Evolutionary conservation across 2,329 filamentous ascomycete species (phyloP), one percentile per base, ranked within the genome.

Genomic region (Aureobasidium uvarum): DNA sequence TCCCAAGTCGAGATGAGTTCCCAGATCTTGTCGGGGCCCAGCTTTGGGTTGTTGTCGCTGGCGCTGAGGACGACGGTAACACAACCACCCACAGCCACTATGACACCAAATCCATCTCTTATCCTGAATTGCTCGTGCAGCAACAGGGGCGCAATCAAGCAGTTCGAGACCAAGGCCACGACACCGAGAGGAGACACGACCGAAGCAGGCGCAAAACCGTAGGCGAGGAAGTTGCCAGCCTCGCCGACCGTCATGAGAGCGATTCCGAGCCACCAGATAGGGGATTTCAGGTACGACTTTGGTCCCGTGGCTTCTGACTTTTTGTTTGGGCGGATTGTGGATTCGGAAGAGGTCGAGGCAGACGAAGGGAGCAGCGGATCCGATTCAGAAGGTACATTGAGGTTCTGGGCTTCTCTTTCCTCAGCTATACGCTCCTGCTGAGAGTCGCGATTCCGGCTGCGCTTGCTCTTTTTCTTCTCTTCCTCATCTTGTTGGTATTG

Each of bases 121-220:
- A 83, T 83, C 39, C 95, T 88, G 73, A 99, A 97, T 59, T 83
- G 84, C 78, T 99, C 95, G 74, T 96, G 93, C 70, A 99, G 88
- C 82, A 99, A 88, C 68, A 95, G 87, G 0, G 95, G 95, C 2
- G 95, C 95, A 74, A 99, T 96, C 67, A 99, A 86, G 77, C 95
- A 99, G 78, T 99, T 99, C 51, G 93, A 96, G 52, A 99, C 88
- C 68, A 99, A 81, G 2, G 95, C 95, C 14, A 99, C 95, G n/a
- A 99, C 95, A 11, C 95, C 95, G 6, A 99, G 82, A 0, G 95
- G 95, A 39, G 93, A 97, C 48, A 99, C 95, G 72, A 99, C 97
- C 16, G 95, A 98, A 8, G 95, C 95, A 3, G 95, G 95, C 36
- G 95, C 95, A 75, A 99, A 99, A 28, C 95, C 95, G 74, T 99